Evolutionary conservation across 1,284 basidiomycete species (phyloP).

Genomic region (Meripilus lineatus): DNA sequence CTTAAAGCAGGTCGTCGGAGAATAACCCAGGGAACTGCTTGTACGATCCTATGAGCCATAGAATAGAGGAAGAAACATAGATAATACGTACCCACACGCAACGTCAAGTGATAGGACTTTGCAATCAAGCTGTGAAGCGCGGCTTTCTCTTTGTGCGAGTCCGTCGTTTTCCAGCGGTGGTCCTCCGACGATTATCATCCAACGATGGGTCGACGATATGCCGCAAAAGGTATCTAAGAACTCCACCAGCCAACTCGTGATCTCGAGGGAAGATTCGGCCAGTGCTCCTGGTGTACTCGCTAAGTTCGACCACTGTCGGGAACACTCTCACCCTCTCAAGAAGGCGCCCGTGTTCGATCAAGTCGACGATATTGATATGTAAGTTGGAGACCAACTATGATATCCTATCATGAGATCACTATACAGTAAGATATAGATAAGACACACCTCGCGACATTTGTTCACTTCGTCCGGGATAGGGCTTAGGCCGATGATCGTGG

Average conservation of each 20-base stretch:
- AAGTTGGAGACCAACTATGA: conserved; percentile 20
- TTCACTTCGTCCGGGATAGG: not conserved
- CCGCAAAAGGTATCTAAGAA: conserved; percentile 4
- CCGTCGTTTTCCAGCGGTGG: too few relatives aligned
- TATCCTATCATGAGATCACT: conserved; percentile 2
- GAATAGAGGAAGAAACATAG: too few relatives aligned
- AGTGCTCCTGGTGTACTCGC: conserved; percentile 12
- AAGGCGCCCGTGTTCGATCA: conserved; percentile 12
- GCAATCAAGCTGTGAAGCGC: too few relatives aligned
- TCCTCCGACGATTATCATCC: too few relatives aligned
- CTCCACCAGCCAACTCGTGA: conserved; percentile 13
- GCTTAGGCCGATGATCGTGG: conserved; percentile 11
- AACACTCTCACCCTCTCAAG: conserved; percentile 6
- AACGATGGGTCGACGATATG: too few relatives aligned
- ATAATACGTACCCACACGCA: too few relatives aligned
- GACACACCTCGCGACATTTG: not conserved
- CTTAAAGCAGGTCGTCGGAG: too few relatives aligned
- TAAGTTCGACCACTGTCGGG: conserved; percentile 6
- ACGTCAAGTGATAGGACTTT: too few relatives aligned
- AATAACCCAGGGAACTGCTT: too few relatives aligned
- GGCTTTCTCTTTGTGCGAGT: too few relatives aligned
- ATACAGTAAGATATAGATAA: conserved; percentile 6
- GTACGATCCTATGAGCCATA: too few relatives aligned
- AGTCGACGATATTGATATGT: conserved; percentile 20
- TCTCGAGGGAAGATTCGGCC: conserved; percentile 16